Conservation (phyloP, 495 filamentous ascomycete genomes). For the Pseudomonodictys pantanalensis region DNA sequence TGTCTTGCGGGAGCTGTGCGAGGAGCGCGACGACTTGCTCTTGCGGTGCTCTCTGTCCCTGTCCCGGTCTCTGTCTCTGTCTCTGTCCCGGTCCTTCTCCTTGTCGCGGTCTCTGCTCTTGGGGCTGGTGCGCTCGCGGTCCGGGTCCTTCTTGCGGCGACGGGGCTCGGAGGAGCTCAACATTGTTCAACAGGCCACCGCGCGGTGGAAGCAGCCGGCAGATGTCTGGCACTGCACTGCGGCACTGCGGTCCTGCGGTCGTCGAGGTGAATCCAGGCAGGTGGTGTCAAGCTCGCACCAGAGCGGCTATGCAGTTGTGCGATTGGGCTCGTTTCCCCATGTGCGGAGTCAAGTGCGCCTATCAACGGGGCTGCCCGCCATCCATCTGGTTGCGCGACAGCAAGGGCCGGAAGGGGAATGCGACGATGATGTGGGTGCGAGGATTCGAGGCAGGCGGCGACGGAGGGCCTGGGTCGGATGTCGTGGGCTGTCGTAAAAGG, state of each 20-base stretch:
- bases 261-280: no score
- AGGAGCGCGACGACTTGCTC: conserved; percentile 10
- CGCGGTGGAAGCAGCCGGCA: conserved; percentile 13
- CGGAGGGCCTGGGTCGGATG: no score
- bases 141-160: conserved; percentile 36
- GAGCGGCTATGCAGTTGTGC: conserved; percentile 19
- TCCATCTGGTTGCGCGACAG: conserved; percentile 8
- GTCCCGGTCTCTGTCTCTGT: conserved; percentile 23
- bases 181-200: conserved; percentile 15
- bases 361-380: conserved; percentile 22
- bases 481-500: neutral
- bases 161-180: conserved; percentile 29
- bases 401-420: conserved; percentile 1
- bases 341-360: conserved; percentile 23
- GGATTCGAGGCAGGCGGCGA: neutral
- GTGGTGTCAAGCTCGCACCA: conserved; percentile 20
- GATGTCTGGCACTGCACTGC: conserved; percentile 5
- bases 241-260: neutral
- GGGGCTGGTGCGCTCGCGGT: conserved; percentile 35
- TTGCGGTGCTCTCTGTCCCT: conserved; percentile 22
- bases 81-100: conserved; percentile 17
- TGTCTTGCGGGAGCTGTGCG: neutral
- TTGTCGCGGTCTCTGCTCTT: conserved; percentile 33
- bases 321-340: conserved; percentile 27
- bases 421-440: neutral